Evolutionary conservation across 2,329 filamentous ascomycete species (phyloP), one percentile per base, ranked within the genome.

Genomic region (Ophiosphaerella narmari): DNA sequence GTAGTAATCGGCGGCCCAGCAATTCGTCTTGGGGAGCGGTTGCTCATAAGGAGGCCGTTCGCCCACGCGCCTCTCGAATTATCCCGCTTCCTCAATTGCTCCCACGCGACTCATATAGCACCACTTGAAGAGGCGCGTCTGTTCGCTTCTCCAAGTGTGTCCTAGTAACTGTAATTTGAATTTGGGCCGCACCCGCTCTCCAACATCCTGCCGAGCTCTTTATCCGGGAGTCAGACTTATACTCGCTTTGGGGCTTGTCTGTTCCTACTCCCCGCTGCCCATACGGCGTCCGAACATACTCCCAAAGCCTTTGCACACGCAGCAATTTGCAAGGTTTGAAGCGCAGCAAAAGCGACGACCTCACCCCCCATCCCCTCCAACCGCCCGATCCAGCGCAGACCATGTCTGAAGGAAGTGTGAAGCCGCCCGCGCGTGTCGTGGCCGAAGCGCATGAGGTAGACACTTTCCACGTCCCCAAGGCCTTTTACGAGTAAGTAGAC

Each of bases 371-470:
- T 26, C 37, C 50, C 47, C 35, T 41, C 51, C 4, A 21, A 5
- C 18, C 18, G 18, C 18, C 4, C 3, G 18, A 39, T 42, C 46
- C 36, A 42, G 38, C 46, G 45, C 50, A 54, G 46, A 21, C 43
- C 54, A 79, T 79, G 77, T 78, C 77, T 55, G 77, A 79, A 60
- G 77, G 77, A 54, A 54, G 68, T 43, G 65, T 70, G 34, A 69
- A 74, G 61, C 75, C 75, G 14, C 26, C 35, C 13, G 29, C 18
- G 29, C 64, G 67, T 23, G 86, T 89, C 65, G 88, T 91, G 66
- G 80, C 81, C 54, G 89, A 91, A 80, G 87, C 88, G 67, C 88
- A 91, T 74, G 77, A 86, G 69, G 87, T 91, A 63, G 86, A 90
- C 74, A 91, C 88, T 16, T 90, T 77, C 74, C 78, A 84, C 67